Conservation (phyloP, 2,329 filamentous ascomycete species). For the Claviceps monticola region DNA sequence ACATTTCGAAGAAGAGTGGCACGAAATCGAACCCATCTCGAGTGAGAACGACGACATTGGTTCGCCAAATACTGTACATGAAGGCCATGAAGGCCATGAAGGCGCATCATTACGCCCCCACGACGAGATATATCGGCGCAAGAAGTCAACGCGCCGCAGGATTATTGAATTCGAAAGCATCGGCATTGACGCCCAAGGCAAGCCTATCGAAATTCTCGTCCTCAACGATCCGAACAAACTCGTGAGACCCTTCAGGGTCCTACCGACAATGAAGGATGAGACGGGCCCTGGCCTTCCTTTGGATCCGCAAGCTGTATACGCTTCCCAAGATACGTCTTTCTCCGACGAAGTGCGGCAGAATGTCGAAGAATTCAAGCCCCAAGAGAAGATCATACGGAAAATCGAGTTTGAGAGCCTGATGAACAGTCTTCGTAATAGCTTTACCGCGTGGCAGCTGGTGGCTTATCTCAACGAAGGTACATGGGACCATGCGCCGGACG, state of each 20-base stretch:
- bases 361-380: constrained; percentile 35
- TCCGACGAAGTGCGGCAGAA: constrained; percentile 27
- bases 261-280: constrained; percentile 10
- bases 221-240: constrained; percentile 25
- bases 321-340: constrained; percentile 10
- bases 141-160: constrained; percentile 10
- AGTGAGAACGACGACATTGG: neutral
- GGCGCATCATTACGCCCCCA: neutral
- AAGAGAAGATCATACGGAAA: constrained; percentile 22
- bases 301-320: constrained; percentile 20
- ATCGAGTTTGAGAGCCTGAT: constrained; percentile 29
- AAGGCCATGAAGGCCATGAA: neutral
- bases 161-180: constrained; percentile 18
- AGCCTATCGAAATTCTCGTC: constrained; percentile 31
- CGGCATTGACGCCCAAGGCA: constrained; percentile 20
- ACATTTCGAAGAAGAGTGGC: neutral
- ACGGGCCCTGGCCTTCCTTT: constrained; percentile 8
- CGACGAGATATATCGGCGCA: neutral
- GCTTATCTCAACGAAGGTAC: constrained; percentile 22
- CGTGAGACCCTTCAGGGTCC: constrained; percentile 8
- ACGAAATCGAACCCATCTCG: neutral
- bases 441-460: constrained; percentile 31
- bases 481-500: neutral
- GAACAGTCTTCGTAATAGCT: constrained; percentile 26
- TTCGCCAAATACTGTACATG: neutral